These are phyloP conservation scores for Cordyceps pruinosa DNA, from an alignment of 2,329 filamentous ascomycete species.

Conservation along the genomic window DNA sequence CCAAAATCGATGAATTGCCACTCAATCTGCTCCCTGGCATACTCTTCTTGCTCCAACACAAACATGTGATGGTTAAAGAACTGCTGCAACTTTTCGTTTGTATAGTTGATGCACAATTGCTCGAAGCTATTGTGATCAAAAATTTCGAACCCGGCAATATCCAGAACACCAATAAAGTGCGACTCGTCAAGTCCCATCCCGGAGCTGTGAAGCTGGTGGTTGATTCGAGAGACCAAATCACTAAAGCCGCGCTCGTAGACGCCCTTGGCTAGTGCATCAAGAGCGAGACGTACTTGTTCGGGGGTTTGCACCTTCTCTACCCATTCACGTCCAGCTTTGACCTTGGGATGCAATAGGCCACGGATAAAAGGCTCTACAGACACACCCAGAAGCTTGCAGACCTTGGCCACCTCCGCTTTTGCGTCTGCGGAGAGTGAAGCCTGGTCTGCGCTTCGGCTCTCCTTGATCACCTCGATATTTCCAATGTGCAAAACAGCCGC, in stretches of 20 bases:
- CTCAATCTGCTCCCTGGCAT: conserved; percentile 94
- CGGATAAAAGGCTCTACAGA: conserved; percentile 78
- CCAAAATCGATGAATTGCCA: conserved; percentile 99
- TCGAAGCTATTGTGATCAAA: conserved; percentile 98
- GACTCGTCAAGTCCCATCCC: conserved; percentile 80
- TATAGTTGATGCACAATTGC: conserved; percentile 99
- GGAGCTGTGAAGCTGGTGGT: conserved; percentile 80
- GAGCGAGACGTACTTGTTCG: conserved; percentile 82
- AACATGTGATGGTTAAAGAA: conserved; percentile 99
- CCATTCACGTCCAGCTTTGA: conserved; percentile 96
- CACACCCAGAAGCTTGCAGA: conserved; percentile 80
- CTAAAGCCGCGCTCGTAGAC: conserved; percentile 97
- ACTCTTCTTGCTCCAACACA: conserved; percentile 96
- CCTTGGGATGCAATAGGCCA: conserved; percentile 82
- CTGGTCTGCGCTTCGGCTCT: conserved; percentile 86
- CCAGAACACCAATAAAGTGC: conserved; percentile 93
- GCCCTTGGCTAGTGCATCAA: conserved; percentile 91
- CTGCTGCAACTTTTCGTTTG: conserved; percentile 97
- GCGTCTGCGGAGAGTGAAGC: conserved; percentile 73
- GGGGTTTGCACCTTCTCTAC: conserved; percentile 97
- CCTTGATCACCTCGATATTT: conserved; percentile 83
- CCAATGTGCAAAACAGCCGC: conserved; percentile 90
- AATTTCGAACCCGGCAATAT: conserved; percentile 98
- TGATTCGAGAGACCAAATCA: conserved; percentile 86
- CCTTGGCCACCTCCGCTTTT: conserved; percentile 65